Percentiles rank a stretch among this genome's conserved stretches.
These are phyloP conservation scores for Starmerella bombi DNA, from an alignment of 805 yeast genomes.

Conservation along the genomic window DNA sequence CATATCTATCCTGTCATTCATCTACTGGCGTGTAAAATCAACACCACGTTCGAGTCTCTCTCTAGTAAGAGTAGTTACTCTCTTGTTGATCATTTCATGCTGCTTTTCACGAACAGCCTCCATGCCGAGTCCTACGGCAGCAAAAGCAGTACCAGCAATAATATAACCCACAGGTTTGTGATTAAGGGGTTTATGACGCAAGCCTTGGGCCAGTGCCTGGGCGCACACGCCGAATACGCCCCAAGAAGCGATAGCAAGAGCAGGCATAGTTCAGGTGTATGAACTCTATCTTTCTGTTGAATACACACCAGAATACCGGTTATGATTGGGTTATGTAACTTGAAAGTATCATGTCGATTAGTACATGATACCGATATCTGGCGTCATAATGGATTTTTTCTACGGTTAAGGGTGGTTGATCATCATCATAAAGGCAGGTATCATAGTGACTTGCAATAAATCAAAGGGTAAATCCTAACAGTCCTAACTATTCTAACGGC, in stretches of 20 bases:
- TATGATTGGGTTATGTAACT: not conserved
- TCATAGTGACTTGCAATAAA: not conserved
- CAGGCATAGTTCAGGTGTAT: conserved; percentile 10
- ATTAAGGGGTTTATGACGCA: conserved; percentile 27
- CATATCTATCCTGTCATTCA: too few relatives aligned
- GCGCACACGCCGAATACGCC: conserved; percentile 20
- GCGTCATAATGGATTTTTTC: not conserved
- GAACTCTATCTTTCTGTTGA: too few relatives aligned
- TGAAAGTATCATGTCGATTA: not conserved
- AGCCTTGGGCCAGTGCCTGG: conserved; percentile 27
- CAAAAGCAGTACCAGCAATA: conserved; percentile 25
- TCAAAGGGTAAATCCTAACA: too few relatives aligned
- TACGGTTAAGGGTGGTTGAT: too few relatives aligned
- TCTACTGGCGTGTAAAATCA: conserved; percentile 18
- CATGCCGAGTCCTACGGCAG: conserved; percentile 25
- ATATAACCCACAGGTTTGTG: conserved; percentile 27
- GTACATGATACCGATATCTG: not conserved
- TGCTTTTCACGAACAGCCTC: conserved; percentile 24
- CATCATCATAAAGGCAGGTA: too few relatives aligned
- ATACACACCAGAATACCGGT: too few relatives aligned
- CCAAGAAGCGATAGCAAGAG: conserved; percentile 22
- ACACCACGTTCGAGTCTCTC: conserved; percentile 25
- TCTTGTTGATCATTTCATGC: conserved; percentile 23
- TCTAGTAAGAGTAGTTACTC: conserved; percentile 21
- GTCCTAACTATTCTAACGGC: too few relatives aligned